phyloP scores from a whole-genome alignment of 495 filamentous ascomycete genomes.

The Pseudotulostoma volvatum region DNA sequence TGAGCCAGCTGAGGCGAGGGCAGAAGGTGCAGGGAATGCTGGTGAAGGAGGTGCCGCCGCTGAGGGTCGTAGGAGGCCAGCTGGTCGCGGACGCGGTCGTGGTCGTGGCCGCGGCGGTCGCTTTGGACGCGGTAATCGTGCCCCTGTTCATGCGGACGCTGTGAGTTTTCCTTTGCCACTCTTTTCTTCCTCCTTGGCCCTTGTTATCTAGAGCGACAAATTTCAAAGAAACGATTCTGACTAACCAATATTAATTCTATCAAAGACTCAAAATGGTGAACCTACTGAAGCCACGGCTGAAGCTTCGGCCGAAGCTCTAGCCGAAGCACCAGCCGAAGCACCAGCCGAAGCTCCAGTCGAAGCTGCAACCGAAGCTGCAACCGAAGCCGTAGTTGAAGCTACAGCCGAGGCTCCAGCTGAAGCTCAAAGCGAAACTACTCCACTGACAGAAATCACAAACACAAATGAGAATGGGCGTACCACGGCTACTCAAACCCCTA shows the following conservation, averaged over 20 bases:
- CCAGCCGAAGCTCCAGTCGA: constrained; percentile 5
- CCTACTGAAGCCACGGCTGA: constrained; percentile 23
- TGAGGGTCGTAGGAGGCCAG: constrained; percentile 64
- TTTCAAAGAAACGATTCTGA: too few species aligned
- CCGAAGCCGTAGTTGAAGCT: too few species aligned
- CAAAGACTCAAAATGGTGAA: constrained; percentile 16
- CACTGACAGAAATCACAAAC: constrained; percentile 45
- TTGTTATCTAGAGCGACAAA: not conserved
- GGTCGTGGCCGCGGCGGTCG: constrained; percentile 55
- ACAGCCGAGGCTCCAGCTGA: too few species aligned
- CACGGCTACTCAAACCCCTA: constrained; percentile 30
- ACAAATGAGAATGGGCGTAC: constrained; percentile 31
- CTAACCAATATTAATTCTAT: constrained; percentile 4
- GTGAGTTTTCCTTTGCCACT: constrained; percentile 41
- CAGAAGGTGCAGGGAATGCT: constrained; percentile 48
- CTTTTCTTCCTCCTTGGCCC: not conserved
- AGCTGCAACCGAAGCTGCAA: too few species aligned
- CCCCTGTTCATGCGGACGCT: constrained; percentile 2
- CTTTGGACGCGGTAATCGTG: constrained; percentile 47
- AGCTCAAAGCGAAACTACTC: constrained; percentile 37
- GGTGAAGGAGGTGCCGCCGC: constrained; percentile 50
- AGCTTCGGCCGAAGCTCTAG: constrained; percentile 25
- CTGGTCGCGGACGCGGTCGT: constrained; percentile 60
- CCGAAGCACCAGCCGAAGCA: constrained; percentile 12
- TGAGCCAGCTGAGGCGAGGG: constrained; percentile 63